Evolutionary conservation across 179 eudicot species (phyloP).

Genomic region (Silene vulgaris): DNA sequence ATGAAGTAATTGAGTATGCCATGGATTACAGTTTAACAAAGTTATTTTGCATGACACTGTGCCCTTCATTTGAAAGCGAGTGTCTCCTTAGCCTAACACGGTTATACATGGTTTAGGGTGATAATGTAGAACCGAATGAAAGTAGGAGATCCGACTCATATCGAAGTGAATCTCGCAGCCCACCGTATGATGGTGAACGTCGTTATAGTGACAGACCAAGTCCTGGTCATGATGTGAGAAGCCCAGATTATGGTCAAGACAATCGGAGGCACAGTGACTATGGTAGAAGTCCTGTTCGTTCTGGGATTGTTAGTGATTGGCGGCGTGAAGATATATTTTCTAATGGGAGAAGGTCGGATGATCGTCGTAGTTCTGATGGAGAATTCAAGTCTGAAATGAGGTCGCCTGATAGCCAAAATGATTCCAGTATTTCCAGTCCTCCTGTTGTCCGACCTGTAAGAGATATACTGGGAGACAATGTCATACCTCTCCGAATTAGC

Average conservation of each 20-base stretch:
- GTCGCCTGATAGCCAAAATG: conserved; percentile 71
- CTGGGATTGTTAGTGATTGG: conserved; percentile 83
- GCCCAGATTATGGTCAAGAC: conserved; percentile 70
- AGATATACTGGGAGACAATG: conserved; percentile 84
- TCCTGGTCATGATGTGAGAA: conserved; percentile 62
- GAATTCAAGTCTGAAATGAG: conserved; percentile 52
- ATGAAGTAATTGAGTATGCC: conserved; percentile 12
- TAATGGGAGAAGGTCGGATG: conserved; percentile 64
- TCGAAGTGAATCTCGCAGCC: conserved; percentile 74
- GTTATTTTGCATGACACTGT: not conserved
- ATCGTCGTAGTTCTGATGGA: conserved; percentile 57
- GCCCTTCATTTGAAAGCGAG: conserved; percentile 11
- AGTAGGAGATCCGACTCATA: conserved; percentile 50
- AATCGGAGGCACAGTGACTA: conserved; percentile 46
- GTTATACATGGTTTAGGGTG: conserved; percentile 52
- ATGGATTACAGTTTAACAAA: conserved; percentile 9
- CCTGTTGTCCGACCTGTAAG: conserved; percentile 80
- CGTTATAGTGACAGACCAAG: conserved; percentile 61
- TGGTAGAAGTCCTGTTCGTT: conserved; percentile 65
- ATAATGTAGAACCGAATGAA: conserved; percentile 52
- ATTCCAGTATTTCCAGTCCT: conserved; percentile 50
- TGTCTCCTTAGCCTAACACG: conserved; percentile 15
- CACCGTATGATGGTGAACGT: conserved; percentile 67
- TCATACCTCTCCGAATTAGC: conserved; percentile 62
- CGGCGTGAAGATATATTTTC: conserved; percentile 94